Percentiles rank a stretch among this genome's conserved stretches.
Evolutionary conservation across 106 monocot species (phyloP).

Genomic region (Acanthochlamys bracteata): DNA sequence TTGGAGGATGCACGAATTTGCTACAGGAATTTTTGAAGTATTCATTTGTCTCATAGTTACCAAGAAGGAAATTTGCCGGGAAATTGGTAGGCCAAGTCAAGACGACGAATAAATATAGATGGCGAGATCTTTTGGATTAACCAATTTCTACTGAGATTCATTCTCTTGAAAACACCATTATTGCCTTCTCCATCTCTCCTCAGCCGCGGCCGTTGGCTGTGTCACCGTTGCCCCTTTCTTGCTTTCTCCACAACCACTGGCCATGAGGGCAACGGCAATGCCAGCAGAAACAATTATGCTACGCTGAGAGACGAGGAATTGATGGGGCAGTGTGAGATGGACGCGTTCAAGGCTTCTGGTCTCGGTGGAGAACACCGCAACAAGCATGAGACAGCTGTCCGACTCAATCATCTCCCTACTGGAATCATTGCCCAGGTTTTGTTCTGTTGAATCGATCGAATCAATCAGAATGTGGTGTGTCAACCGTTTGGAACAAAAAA

Average conservation of each 20-base stretch:
- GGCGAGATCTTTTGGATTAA: no score
- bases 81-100: no score
- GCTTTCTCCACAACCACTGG: slow-evolving; percentile 9
- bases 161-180: not conserved
- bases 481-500: no score
- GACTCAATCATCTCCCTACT: slow-evolving; percentile 78
- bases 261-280: not conserved
- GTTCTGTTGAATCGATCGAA: not conserved
- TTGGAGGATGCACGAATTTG: no score
- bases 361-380: slow-evolving; percentile 98
- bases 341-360: slow-evolving; percentile 80
- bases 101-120: no score
- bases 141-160: not conserved
- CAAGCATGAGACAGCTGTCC: slow-evolving; percentile 93
- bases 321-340: slow-evolving; percentile 87
- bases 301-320: slow-evolving; percentile 67
- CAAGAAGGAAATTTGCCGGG: no score
- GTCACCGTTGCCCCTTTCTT: slow-evolving; percentile 1
- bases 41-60: no score
- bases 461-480: no score
- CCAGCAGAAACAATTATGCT: slow-evolving; percentile 29
- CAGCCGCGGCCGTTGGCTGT: not conserved
- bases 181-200: not conserved
- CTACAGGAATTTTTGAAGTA: no score
- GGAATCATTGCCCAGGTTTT: slow-evolving; percentile 83